Evolutionary conservation across 2,329 filamentous ascomycete genomes (phyloP), one percentile per base, ranked within the genome.

Genomic region (Xylariales sp.): DNA sequence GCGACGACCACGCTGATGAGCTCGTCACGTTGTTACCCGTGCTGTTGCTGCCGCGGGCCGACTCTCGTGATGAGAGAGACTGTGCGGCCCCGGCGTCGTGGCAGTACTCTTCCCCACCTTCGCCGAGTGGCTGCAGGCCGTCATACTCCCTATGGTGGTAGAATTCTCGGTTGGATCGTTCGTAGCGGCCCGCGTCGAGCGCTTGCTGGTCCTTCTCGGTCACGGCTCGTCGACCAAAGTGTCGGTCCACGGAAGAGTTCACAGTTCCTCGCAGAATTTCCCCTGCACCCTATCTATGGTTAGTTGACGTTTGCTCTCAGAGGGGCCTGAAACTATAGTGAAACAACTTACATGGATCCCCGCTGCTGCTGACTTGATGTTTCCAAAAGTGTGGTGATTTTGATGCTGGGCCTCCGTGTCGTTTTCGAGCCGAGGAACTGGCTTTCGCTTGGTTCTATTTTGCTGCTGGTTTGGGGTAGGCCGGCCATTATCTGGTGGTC

Each of bases 201-300:
- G 38, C 28, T 4, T 25, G 18, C 24, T 44, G 37, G 33, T 46
- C 39, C 33, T 46, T 44, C 25, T 46, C 37, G 7, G 35, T 35
- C 15, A 42, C 46, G 16, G 34, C 27, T 8, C 40, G 31, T 16
- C 12, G 37, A 7, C 40, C 37, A 38, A 43, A 37, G n/a, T 39
- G 47, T 24, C 40, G 38, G 41, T 53, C 50, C 30, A 53, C 43
- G 10, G 45, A 37, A 6, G 38, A 37, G 37, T 53, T 53, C 35
- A 53, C 38, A 10, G 50, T 53, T 11, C 50, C 50, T 6, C 50
- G 50, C 16, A 53, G 43, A 13, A 47, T 50, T 37, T 53, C 50
- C 13, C 45, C 44, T 13, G 48, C 50, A 29, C 50, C 50, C 50
- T 53, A 25, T 21, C 17, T 43, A 42, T 37, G 25, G 44, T 42